Conservation (phyloP, 345 rosid species). For the Heritiera littoralis region DNA sequence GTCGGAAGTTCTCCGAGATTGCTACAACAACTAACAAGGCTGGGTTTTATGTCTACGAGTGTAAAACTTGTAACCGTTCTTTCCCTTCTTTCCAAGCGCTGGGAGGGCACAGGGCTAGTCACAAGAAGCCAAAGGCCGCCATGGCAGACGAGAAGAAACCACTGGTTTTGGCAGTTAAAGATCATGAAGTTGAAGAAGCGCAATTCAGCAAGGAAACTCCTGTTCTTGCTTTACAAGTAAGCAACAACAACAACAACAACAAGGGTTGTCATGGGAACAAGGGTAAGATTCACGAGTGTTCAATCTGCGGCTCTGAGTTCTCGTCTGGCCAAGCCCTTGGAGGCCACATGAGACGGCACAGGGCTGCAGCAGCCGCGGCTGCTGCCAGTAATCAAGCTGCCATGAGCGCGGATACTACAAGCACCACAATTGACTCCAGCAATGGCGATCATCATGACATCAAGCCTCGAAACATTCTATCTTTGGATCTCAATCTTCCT, state of each 20-base stretch:
- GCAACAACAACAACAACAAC: conserved; percentile 20
- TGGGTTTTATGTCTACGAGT: conserved; percentile 72
- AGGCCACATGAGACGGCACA: conserved; percentile 98
- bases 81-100: conserved; percentile 95
- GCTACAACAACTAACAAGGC: conserved; percentile 34
- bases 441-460: conserved; percentile 20
- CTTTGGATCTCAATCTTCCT: conserved; percentile 91
- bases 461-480: conserved; percentile 49
- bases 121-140: conserved; percentile 63
- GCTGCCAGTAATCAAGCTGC: conserved; percentile 23
- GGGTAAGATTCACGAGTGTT: conserved; percentile 84
- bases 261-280: conserved; percentile 27
- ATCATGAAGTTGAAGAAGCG: conserved; percentile 28
- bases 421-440: conserved; percentile 13
- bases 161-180: conserved; percentile 8
- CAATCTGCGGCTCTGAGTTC: conserved; percentile 90
- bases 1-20: conserved; percentile 38
- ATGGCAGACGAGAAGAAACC: conserved; percentile 32
- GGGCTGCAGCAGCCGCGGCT: conserved; percentile 39
- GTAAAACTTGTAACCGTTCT: conserved; percentile 82
- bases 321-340: conserved; percentile 95
- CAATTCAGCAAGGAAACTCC: conserved; percentile 26
- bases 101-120: conserved; percentile 97
- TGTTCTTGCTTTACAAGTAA: conserved; percentile 43
- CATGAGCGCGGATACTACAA: conserved; percentile 25